Evolutionary conservation across 2,329 filamentous ascomycete species (phyloP).

Genomic region (Scedosporium dehoogii): DNA sequence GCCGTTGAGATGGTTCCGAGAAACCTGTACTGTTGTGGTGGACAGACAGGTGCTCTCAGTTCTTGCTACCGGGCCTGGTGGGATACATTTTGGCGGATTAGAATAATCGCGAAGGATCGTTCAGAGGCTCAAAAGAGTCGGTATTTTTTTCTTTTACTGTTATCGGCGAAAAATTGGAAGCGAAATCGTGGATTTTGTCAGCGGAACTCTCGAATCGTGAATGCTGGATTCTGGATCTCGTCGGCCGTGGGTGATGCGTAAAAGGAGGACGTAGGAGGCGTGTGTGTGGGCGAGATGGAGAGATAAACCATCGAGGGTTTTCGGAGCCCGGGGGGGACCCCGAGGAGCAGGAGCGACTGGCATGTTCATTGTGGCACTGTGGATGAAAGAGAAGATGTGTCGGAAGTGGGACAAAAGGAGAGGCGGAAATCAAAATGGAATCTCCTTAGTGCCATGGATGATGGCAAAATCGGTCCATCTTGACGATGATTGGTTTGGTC

Average conservation of each 20-base stretch:
- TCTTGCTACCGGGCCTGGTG: not conserved
- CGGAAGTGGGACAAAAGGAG: not conserved
- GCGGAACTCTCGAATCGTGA: not conserved
- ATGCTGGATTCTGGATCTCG: not conserved
- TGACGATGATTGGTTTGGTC: not conserved
- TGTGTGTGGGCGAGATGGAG: not conserved
- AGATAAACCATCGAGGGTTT: conserved; percentile 7
- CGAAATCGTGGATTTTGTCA: not conserved
- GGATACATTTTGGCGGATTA: conserved; percentile 1
- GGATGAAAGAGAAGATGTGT: not conserved
- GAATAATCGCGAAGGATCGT: not conserved
- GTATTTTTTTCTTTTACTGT: not conserved
- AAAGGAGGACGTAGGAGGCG: not conserved
- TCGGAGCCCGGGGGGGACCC: conserved; percentile 2
- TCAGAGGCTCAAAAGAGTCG: not conserved
- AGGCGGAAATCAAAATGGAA: conserved; percentile 2
- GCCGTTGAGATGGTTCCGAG: conserved; percentile 1
- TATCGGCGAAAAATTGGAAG: not conserved
- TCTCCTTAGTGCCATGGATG: conserved; percentile 2
- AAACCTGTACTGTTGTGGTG: not conserved
- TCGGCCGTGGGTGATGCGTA: not conserved
- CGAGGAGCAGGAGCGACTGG: not conserved
- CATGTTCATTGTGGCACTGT: conserved; percentile 1
- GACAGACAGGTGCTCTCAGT: not conserved
- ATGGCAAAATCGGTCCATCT: not conserved